Percentiles rank a stretch among this genome's conserved stretches.
phyloP scores from a whole-genome alignment of 2,329 filamentous ascomycete genomes.

The Aspergillus viridinutans region DNA sequence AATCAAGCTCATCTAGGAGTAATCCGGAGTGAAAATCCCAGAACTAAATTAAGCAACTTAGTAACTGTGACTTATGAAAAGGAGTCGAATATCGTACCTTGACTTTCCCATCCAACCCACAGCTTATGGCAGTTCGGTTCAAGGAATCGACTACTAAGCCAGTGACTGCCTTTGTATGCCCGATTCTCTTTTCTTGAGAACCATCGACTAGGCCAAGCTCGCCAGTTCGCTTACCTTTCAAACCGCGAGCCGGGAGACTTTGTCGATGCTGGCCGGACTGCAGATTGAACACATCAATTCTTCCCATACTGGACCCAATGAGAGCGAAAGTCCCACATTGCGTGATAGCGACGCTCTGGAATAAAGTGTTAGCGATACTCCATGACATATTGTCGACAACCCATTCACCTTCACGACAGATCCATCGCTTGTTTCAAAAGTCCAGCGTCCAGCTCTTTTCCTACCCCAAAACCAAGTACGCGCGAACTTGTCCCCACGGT shows the following conservation, averaged over 20 bases:
- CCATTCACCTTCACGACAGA: slow-evolving; percentile 60
- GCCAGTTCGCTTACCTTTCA: slow-evolving; percentile 39
- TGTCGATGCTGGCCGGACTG: slow-evolving; percentile 89
- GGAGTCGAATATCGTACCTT: slow-evolving; percentile 49
- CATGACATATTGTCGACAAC: neutral
- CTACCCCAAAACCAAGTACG: slow-evolving; percentile 98
- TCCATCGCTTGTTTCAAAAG: slow-evolving; percentile 78
- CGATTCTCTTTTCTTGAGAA: slow-evolving; percentile 51
- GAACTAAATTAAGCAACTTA: slow-evolving; percentile 49
- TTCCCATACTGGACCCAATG: slow-evolving; percentile 74
- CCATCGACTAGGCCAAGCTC: slow-evolving; percentile 34
- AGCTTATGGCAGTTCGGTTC: slow-evolving; percentile 81
- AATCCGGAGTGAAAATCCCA: slow-evolving; percentile 90
- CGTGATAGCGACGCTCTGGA: neutral
- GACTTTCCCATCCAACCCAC: slow-evolving; percentile 82
- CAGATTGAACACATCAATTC: slow-evolving; percentile 92
- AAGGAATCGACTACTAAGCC: slow-evolving; percentile 85
- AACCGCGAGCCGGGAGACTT: slow-evolving; percentile 68
- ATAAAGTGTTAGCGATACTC: neutral
- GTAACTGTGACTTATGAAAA: neutral
- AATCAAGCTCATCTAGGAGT: slow-evolving; percentile 75
- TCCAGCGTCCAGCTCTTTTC: slow-evolving; percentile 89
- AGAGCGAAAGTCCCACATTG: neutral
- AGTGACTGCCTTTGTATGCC: slow-evolving; percentile 77
- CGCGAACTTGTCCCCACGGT: slow-evolving; percentile 76